Evolutionary conservation across 352 stramenopile species (phyloP).

Genomic region (Thalassiosira ordinaria): DNA sequence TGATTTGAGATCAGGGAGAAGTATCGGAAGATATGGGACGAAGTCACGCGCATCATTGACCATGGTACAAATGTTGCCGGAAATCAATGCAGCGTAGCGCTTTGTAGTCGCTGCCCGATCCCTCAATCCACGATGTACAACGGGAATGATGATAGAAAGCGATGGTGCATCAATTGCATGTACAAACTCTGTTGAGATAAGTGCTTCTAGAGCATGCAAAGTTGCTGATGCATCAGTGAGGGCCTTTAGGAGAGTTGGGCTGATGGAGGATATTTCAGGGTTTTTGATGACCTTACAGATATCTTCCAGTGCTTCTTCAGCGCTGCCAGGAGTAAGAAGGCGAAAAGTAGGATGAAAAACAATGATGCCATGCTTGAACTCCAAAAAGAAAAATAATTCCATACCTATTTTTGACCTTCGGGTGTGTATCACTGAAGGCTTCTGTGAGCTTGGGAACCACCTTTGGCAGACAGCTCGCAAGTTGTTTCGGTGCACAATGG

Average conservation of each 20-base stretch:
- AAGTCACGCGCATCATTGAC: slow-evolving; percentile 98
- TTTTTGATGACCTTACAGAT: slow-evolving; percentile 99
- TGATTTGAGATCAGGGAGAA: slow-evolving; percentile 95
- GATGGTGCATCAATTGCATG: slow-evolving; percentile 99
- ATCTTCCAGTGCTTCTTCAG: slow-evolving; percentile 94
- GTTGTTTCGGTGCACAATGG: slow-evolving; percentile 98
- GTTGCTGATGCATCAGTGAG: slow-evolving; percentile 90
- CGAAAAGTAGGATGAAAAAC: too few species aligned
- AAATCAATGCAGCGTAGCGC: slow-evolving; percentile 98
- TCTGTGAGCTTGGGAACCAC: slow-evolving; percentile 98
- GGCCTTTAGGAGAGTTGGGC: slow-evolving; percentile 92
- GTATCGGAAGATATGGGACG: slow-evolving; percentile 96
- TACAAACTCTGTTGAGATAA: slow-evolving; percentile 98
- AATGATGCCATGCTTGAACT: too few species aligned
- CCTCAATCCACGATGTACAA: slow-evolving; percentile 97
- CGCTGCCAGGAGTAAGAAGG: too few species aligned
- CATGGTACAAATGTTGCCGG: slow-evolving; percentile 99
- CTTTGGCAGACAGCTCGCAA: slow-evolving; percentile 97
- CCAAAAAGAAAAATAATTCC: too few species aligned
- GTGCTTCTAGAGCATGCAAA: slow-evolving; percentile 92
- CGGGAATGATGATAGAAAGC: slow-evolving; percentile 98
- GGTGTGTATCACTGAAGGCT: slow-evolving; percentile 97
- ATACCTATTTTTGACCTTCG: slow-evolving; percentile 97
- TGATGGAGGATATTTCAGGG: slow-evolving; percentile 97
- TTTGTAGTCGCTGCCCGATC: slow-evolving; percentile 97